These are phyloP conservation scores for Sergeia podlipaevii DNA, from an alignment of 208 protist genomes.

Conservation along the genomic window DNA sequence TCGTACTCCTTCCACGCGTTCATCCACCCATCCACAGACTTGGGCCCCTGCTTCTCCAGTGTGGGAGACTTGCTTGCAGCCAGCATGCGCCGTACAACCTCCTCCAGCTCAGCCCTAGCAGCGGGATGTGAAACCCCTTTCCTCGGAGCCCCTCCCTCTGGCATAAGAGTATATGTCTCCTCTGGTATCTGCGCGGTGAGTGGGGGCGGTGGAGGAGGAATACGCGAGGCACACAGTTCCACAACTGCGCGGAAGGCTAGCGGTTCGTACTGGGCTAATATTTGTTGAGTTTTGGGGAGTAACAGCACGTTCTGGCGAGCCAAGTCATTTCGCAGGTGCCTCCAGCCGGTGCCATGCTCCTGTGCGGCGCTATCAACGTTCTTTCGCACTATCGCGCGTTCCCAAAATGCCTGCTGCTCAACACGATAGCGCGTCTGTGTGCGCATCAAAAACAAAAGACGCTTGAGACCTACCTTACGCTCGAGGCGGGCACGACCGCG, in stretches of 20 bases:
- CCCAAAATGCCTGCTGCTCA: conserved; percentile 77
- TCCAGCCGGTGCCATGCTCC: conserved; percentile 79
- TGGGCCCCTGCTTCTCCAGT: conserved; percentile 26
- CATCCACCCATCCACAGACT: conserved; percentile 56
- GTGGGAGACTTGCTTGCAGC: conserved; percentile 22
- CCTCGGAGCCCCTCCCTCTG: conserved; percentile 8
- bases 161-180: conserved; percentile 47
- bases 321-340: conserved; percentile 72
- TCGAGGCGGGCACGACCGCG: conserved; percentile 78
- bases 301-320: conserved; percentile 81
- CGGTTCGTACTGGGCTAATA: conserved; percentile 85
- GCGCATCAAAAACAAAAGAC: conserved; percentile 84
- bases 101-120: conserved; percentile 46
- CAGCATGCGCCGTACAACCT: conserved; percentile 67
- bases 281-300: conserved; percentile 66
- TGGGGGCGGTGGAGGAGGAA: conserved; percentile 75
- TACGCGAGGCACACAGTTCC: conserved; percentile 80
- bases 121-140: conserved; percentile 38
- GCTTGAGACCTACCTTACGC: conserved; percentile 80
- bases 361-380: conserved; percentile 84
- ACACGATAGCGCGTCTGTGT: conserved; percentile 87
- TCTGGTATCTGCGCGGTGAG: conserved; percentile 43
- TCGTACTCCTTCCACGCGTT: conserved; percentile 84
- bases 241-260: conserved; percentile 83
- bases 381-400: conserved; percentile 79